These are phyloP conservation scores for Teratosphaeria gauchensis DNA, from an alignment of 2,329 filamentous ascomycete genomes.

Conservation along the genomic window DNA sequence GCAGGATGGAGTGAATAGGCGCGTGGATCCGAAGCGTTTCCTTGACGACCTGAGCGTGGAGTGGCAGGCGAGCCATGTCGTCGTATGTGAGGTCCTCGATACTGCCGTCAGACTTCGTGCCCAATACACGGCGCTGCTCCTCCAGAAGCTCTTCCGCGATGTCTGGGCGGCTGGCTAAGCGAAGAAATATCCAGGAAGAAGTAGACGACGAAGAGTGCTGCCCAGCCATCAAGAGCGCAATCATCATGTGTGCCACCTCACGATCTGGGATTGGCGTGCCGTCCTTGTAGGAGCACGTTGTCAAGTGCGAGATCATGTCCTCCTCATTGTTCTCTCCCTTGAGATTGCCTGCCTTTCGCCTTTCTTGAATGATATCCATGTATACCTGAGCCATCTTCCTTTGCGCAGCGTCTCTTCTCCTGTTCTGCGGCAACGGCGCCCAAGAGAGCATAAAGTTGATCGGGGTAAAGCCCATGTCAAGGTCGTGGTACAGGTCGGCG, in stretches of 20 bases:
- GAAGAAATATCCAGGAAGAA: conserved; percentile 74
- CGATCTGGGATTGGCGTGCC: conserved; percentile 68
- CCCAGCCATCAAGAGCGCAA: conserved; percentile 82
- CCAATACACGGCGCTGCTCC: conserved; percentile 68
- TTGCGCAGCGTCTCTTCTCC: conserved; percentile 69
- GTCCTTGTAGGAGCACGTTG: conserved; percentile 78
- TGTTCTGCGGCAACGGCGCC: conserved; percentile 82
- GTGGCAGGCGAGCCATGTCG: conserved; percentile 64
- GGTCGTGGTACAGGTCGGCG: conserved; percentile 74
- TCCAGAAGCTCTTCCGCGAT: conserved; percentile 72
- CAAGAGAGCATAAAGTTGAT: conserved; percentile 87
- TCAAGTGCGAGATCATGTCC: conserved; percentile 87
- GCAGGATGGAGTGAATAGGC: conserved; percentile 91
- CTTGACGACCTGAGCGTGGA: conserved; percentile 78
- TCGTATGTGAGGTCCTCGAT: conserved; percentile 69
- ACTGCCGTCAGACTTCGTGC: conserved; percentile 43
- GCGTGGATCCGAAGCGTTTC: conserved; percentile 86
- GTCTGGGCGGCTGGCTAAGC: conserved; percentile 65
- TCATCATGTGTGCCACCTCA: conserved; percentile 89
- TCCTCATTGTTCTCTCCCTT: conserved; percentile 27
- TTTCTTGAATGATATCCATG: conserved; percentile 68
- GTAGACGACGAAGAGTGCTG: conserved; percentile 84
- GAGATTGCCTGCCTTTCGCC: conserved; percentile 43
- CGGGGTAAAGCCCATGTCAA: conserved; percentile 81
- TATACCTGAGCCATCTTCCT: conserved; percentile 73